Percentiles rank a stretch among this genome's conserved stretches.
Evolutionary conservation across 169 alveolate genomes (phyloP).

Genomic region (Plasmodium gonderi): DNA sequence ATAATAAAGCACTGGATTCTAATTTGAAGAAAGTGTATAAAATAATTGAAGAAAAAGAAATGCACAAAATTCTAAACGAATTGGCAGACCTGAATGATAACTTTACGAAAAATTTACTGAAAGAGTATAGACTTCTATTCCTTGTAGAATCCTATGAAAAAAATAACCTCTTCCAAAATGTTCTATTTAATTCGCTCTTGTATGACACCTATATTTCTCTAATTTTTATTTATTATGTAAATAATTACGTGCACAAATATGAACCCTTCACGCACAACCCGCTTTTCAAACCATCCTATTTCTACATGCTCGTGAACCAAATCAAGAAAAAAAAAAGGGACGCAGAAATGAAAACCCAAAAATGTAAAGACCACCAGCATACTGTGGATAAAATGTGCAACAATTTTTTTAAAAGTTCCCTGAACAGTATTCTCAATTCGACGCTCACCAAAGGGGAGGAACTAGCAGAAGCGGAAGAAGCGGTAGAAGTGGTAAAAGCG

Average conservation of each 20-base stretch:
- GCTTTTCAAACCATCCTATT: constrained; percentile 49
- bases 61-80: constrained; percentile 37
- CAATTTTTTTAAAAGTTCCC: constrained; percentile 62
- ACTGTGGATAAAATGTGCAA: constrained; percentile 69
- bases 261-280: constrained; percentile 23
- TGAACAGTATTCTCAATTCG: constrained; percentile 34
- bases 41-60: constrained; percentile 52
- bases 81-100: constrained; percentile 49
- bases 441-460: background rate
- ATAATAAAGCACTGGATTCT: background rate
- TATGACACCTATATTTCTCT: constrained; percentile 49
- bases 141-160: constrained; percentile 40
- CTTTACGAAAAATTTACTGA: constrained; percentile 31
- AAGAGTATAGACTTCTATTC: constrained; percentile 24
- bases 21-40: constrained; percentile 11
- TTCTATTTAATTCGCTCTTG: constrained; percentile 21
- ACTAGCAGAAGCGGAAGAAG: background rate
- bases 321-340: constrained; percentile 25
- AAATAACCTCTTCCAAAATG: constrained; percentile 2
- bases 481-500: background rate
- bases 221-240: constrained; percentile 13
- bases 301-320: background rate
- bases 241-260: constrained; percentile 10
- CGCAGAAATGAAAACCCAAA: background rate
- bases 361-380: background rate